These are phyloP conservation scores for Colletotrichum sp. DNA, from an alignment of 2,329 filamentous ascomycete species.

Conservation along the genomic window DNA sequence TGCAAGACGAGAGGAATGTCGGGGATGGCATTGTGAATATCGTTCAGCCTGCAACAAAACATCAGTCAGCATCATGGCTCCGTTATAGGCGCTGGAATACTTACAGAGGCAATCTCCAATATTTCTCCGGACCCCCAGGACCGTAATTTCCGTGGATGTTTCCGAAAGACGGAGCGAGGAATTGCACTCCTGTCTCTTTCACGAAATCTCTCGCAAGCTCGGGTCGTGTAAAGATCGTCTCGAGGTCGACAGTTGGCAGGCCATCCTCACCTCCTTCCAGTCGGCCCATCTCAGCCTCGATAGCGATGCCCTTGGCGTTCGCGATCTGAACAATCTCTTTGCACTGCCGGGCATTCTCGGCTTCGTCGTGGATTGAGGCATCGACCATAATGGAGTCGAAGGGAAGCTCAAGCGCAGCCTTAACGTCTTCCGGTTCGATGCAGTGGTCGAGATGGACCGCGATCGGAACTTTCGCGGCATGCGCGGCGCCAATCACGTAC, in stretches of 20 bases:
- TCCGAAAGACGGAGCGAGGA: not conserved
- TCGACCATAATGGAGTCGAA: conserved; percentile 73
- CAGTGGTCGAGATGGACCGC: conserved; percentile 65
- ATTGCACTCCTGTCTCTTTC: not conserved
- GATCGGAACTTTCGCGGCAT: conserved; percentile 55
- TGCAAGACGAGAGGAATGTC: not conserved
- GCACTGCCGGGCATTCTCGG: conserved; percentile 64
- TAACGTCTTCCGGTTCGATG: conserved; percentile 35
- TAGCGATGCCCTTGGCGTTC: conserved; percentile 63
- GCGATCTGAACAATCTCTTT: conserved; percentile 63
- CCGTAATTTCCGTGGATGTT: not conserved
- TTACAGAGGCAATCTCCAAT: not conserved
- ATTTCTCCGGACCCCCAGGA: not conserved
- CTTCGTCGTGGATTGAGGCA: conserved; percentile 68
- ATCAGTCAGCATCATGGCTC: fast-evolving
- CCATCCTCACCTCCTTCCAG: not conserved
- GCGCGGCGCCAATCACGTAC: conserved; percentile 52
- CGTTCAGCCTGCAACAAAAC: not conserved
- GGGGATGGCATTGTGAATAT: not conserved
- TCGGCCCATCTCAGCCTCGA: conserved; percentile 60
- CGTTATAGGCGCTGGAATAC: not conserved
- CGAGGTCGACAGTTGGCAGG: not conserved
- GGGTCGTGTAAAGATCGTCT: not conserved
- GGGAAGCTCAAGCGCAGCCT: conserved; percentile 36
- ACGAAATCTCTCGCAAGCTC: not conserved